Conservation (phyloP, 176 grass and related monocot species). For the Chloris gayana region DNA sequence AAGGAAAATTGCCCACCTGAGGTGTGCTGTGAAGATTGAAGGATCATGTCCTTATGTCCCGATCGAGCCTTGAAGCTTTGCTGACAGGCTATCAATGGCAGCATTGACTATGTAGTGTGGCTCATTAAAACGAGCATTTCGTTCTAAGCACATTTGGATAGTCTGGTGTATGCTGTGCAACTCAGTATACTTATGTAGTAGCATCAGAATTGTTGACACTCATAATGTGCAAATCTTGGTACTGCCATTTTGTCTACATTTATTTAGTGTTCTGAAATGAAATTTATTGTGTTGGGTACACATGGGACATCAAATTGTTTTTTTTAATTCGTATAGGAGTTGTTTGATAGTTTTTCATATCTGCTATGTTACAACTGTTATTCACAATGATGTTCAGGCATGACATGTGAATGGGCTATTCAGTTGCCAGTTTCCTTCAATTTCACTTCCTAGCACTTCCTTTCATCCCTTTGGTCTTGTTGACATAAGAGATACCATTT, state of each 20-base stretch:
- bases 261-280: constrained; percentile 24
- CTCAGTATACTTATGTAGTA: background rate
- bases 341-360: background rate
- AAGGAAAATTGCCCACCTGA: constrained; percentile 23
- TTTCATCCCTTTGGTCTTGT: too few species aligned
- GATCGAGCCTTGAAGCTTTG: background rate
- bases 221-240: background rate
- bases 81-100: constrained; percentile 4
- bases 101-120: background rate
- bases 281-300: constrained; percentile 9
- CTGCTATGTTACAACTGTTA: background rate
- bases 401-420: background rate
- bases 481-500: too few species aligned
- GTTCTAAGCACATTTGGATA: constrained; percentile 3
- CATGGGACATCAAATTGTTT: background rate
- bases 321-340: background rate
- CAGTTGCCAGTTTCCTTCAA: too few species aligned
- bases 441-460: too few species aligned
- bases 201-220: background rate
- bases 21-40: background rate
- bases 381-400: constrained; percentile 3
- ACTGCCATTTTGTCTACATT: background rate
- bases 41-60: background rate
- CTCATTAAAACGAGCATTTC: background rate
- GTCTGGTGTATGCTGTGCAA: constrained; percentile 18